Conservation (phyloP, 306 rosid genomes). For the Castanospermum australe region DNA sequence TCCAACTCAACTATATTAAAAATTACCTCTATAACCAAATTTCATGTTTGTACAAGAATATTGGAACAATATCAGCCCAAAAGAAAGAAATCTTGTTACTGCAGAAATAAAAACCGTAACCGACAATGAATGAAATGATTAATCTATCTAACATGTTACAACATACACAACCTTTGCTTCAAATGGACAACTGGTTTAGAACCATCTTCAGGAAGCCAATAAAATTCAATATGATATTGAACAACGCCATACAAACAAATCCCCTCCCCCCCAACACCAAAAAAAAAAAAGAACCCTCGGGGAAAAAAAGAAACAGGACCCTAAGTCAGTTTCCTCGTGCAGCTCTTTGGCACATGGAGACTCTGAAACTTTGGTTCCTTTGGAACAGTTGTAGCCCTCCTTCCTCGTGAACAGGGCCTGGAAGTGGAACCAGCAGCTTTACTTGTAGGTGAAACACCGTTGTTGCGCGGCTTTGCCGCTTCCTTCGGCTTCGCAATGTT, state of each 20-base stretch:
- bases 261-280: background rate
- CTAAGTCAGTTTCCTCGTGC: conserved; percentile 30
- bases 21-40: background rate
- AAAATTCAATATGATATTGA: no score
- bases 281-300: no score
- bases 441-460: conserved; percentile 27
- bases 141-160: conserved; percentile 14
- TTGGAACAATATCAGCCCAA: background rate
- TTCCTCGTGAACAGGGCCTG: conserved; percentile 42
- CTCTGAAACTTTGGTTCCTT: conserved; percentile 71
- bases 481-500: conserved; percentile 33
- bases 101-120: conserved; percentile 14
- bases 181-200: background rate
- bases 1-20: background rate
- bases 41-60: background rate
- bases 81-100: background rate
- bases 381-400: conserved; percentile 55
- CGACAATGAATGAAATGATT: background rate
- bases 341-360: conserved; percentile 49
- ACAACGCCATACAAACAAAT: no score
- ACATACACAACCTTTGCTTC: background rate
- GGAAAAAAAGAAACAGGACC: no score
- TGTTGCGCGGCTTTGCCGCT: conserved; percentile 37
- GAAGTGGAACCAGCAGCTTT: conserved; percentile 19
- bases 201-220: no score